Percentiles rank a stretch among this genome's conserved stretches.
Evolutionary conservation across 176 grass and related monocot genomes (phyloP).

Genomic region (Thinopyrum elongatum): DNA sequence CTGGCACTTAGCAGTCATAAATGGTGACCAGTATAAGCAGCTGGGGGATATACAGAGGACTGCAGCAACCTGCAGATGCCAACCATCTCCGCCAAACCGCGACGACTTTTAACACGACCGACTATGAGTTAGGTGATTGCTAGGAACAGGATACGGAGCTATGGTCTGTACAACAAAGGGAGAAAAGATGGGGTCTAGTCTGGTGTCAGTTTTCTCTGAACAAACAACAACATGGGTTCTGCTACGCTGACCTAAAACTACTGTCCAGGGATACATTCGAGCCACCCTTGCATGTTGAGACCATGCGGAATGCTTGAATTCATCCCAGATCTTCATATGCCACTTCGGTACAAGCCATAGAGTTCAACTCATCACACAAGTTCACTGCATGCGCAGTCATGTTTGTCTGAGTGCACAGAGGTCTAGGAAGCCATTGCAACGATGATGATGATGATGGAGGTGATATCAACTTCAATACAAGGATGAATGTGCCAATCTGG

Average conservation of each 20-base stretch:
- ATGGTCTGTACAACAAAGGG: constrained; percentile 50
- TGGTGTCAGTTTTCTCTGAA: constrained; percentile 52
- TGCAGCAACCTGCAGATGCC: constrained; percentile 39
- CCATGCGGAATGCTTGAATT: constrained; percentile 23
- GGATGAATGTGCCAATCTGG: constrained; percentile 32
- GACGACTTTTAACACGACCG: constrained; percentile 27
- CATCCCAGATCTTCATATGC: constrained; percentile 45
- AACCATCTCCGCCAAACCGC: constrained; percentile 39
- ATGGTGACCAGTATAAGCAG: constrained; percentile 35
- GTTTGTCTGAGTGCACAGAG: constrained; percentile 43
- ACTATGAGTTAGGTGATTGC: constrained; percentile 51
- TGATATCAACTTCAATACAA: constrained; percentile 23
- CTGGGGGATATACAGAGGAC: constrained; percentile 43
- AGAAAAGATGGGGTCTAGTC: constrained; percentile 58
- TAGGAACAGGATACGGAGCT: constrained; percentile 41
- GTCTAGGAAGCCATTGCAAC: constrained; percentile 24
- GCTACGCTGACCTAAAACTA: constrained; percentile 51
- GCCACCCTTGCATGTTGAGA: constrained; percentile 49
- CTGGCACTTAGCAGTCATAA: constrained; percentile 36
- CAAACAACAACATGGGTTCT: constrained; percentile 67
- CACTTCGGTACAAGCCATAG: constrained; percentile 50
- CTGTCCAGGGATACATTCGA: constrained; percentile 28
- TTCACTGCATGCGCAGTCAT: constrained; percentile 37
- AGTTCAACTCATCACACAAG: constrained; percentile 44
- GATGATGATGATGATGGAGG: constrained; percentile 1